These are phyloP conservation scores for Lactarius quietus DNA, from an alignment of 768 basidiomycete species.

Conservation along the genomic window DNA sequence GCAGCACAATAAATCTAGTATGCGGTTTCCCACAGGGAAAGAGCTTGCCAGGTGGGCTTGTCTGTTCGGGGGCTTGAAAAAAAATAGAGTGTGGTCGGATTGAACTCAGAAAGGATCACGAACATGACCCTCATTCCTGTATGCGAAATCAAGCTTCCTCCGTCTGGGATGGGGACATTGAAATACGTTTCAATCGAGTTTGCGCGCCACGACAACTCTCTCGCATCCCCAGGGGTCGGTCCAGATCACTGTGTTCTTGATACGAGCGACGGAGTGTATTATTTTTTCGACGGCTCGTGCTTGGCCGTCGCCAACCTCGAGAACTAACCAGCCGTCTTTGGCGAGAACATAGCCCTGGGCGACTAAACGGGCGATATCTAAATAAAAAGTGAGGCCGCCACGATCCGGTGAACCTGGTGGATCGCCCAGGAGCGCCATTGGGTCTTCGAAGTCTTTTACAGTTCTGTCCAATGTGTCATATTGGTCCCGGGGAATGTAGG, in stretches of 20 bases:
- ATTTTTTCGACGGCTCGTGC: constrained; percentile 59
- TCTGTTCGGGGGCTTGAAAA: not conserved
- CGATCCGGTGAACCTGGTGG: constrained; percentile 36
- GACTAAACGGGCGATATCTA: constrained; percentile 61
- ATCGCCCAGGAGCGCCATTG: constrained; percentile 76
- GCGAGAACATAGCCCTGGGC: constrained; percentile 49
- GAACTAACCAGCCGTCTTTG: constrained; percentile 54
- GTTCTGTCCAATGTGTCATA: constrained; percentile 61
- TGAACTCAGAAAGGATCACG: not conserved
- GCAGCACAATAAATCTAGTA: not conserved
- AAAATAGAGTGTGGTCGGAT: not conserved
- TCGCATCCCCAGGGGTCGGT: constrained; percentile 74
- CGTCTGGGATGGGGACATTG: not conserved
- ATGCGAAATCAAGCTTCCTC: not conserved
- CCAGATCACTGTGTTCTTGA: constrained; percentile 64
- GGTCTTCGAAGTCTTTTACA: constrained; percentile 79
- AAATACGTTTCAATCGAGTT: not conserved
- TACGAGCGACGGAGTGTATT: constrained; percentile 44
- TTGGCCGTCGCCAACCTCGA: constrained; percentile 80
- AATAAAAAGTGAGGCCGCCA: constrained; percentile 68
- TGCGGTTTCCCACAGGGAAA: not conserved
- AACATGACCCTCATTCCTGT: not conserved
- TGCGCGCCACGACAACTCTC: constrained; percentile 58
- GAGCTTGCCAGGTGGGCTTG: not conserved
- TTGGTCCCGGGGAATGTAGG: constrained; percentile 72